Evolutionary conservation across 2,329 filamentous ascomycete genomes (phyloP), one percentile per base, ranked within the genome.

Genomic region (Penicillium sp.): DNA sequence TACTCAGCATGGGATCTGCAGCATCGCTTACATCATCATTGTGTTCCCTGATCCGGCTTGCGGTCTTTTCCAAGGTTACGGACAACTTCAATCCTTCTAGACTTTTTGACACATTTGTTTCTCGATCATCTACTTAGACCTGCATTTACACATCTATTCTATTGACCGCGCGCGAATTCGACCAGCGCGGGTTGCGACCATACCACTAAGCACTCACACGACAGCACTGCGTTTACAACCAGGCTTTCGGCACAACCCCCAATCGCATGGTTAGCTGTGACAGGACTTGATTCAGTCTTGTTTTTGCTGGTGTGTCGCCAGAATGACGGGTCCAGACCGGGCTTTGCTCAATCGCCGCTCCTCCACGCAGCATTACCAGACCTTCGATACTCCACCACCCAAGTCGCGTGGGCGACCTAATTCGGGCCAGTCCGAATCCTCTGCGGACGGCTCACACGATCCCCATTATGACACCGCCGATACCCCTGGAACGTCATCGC

Each of bases 401-500:
- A 77, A 74, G 53, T 77, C 75, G 53, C 72, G 75, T 52, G 76
- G 76, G 12, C 70, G 73, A 54, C 76, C 76, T 13, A 71, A 74
- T 21, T 76, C 76, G 27, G 72, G 71, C 38, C 73, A 72, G 41
- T 76, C 74, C 38, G 70, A 66, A 44, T 74, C 72, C 34, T 75
- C 75, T 2, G 69, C 64, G 41, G 70, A 69, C 29, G 61, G 62
- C 13, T 65, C 68, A 23, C 55, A 68, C 41, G 58, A 64, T 12
- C 58, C 58, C 12, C 60, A 65, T 32, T 57, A 69, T 62, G 70
- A 71, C 8, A 47, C 60, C 25, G 57, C 46, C 34, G 50, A 67
- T 27, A 50, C 58, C 16, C 35, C 60, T 1, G 50, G 49, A 27
- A 29, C 50, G 4, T 55, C 84, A 61, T 90, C 90, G 2, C 92